Conservation (phyloP, 768 basidiomycete species). For the Phaeolepiota aurea region DNA sequence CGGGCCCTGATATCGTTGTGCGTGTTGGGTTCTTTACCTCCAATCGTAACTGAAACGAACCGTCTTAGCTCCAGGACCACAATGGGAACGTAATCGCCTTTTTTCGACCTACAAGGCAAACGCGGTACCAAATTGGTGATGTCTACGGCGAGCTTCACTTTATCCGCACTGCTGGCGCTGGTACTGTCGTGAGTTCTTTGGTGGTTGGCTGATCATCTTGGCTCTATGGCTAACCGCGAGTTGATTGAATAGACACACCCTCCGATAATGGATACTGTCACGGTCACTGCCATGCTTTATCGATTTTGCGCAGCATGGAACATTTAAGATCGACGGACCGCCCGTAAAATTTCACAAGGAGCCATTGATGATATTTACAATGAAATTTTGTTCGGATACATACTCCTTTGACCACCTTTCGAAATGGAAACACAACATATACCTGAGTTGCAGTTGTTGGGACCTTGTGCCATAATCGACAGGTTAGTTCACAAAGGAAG, state of each 20-base stretch:
- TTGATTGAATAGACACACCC: constrained; percentile 58
- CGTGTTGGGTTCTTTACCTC: constrained; percentile 16
- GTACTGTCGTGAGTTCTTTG: constrained; percentile 69
- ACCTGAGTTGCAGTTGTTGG: too few relatives aligned
- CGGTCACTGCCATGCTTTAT: constrained; percentile 79
- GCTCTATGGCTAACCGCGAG: constrained; percentile 6
- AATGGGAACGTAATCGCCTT: constrained; percentile 66
- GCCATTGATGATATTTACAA: too few relatives aligned
- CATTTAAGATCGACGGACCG: constrained; percentile 21
- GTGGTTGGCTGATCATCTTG: too few relatives aligned
- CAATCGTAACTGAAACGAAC: too few relatives aligned
- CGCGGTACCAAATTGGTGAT: constrained; percentile 80
- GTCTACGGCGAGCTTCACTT: constrained; percentile 84
- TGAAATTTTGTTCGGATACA: too few relatives aligned
- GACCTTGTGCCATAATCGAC: background rate
- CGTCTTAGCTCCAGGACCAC: constrained; percentile 67
- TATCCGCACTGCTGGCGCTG: constrained; percentile 68
- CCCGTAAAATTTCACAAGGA: too few relatives aligned
- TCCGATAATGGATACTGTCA: constrained; percentile 85
- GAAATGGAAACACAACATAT: too few relatives aligned
- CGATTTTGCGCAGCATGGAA: constrained; percentile 60
- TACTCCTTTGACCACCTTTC: too few relatives aligned
- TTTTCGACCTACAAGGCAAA: constrained; percentile 69
- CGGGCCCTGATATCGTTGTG: constrained; percentile 52
- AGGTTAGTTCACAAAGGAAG: background rate